A percentile compares a stretch with the other conserved stretches of the same genome.
phyloP scores from a whole-genome alignment of 768 basidiomycete genomes.

The Guyanaporus albipodus region DNA sequence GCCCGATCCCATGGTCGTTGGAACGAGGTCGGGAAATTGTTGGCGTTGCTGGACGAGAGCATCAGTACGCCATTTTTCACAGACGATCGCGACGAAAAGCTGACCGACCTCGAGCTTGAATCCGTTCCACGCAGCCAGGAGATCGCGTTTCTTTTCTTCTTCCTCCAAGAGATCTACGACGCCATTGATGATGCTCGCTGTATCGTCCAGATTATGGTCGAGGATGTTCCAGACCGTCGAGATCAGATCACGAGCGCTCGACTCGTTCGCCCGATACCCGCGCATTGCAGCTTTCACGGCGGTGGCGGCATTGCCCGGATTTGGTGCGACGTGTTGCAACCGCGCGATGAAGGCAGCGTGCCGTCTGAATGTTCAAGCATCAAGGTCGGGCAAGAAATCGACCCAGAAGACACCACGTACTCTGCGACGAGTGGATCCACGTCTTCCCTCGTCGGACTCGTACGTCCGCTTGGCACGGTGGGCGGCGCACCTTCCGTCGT shows the following conservation, averaged over 20 bases:
- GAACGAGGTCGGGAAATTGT: constrained; percentile 77
- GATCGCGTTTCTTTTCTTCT: constrained; percentile 74
- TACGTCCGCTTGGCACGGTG: constrained; percentile 23
- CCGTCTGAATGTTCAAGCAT: constrained; percentile 42
- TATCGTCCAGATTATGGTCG: constrained; percentile 64
- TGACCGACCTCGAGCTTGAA: constrained; percentile 82
- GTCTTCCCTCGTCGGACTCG: constrained; percentile 37
- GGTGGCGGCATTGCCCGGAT: constrained; percentile 53
- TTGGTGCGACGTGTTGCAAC: constrained; percentile 54
- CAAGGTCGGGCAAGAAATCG: not conserved
- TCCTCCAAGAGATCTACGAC: constrained; percentile 79
- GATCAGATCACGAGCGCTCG: constrained; percentile 78
- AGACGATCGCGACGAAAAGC: no score
- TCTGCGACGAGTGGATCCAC: constrained; percentile 52
- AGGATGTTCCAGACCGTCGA: constrained; percentile 83
- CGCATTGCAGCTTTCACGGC: constrained; percentile 74
- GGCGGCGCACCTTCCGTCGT: constrained; percentile 36
- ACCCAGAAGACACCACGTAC: constrained; percentile 38
- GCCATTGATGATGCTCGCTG: constrained; percentile 66
- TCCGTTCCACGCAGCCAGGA: constrained; percentile 76
- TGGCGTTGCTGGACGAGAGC: constrained; percentile 63
- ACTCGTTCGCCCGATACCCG: constrained; percentile 73
- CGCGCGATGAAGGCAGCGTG: constrained; percentile 63
- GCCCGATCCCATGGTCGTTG: constrained; percentile 53
- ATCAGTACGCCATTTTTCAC: not conserved